Evolutionary conservation across 2,329 filamentous ascomycete species (phyloP), one percentile per base, ranked within the genome.

Genomic region (Paecilomyces niveus): DNA sequence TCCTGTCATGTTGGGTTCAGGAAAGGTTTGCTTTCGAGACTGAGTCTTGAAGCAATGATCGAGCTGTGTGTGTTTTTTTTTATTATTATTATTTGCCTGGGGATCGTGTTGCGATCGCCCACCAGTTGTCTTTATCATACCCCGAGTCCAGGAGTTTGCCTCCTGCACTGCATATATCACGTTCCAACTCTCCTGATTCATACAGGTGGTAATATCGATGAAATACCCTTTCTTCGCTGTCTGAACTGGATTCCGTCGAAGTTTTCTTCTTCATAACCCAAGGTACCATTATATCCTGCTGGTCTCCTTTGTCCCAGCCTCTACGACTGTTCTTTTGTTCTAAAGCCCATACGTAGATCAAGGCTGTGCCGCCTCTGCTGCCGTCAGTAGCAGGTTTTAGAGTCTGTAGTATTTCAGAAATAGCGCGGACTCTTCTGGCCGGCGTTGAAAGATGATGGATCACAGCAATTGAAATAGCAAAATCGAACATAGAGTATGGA

Each of bases 71-170:
- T 58, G 22, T 22, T 3, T 58, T 62, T 62, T 54, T 64, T 67
- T 59, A 18, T 45, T 8, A 45, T 67, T 59, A 18, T 45, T 8
- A 45, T 45, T n/a, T 45, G n/a, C 64, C 57, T 58, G 51, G 52
- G 15, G 57, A 50, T 58, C 74, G 70, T 61, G 74, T 72, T 58
- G 80, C 83, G 70, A 96, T 87, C 57, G 87, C 91, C 93, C 93
- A 99, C 94, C 94, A 97, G 76, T 99, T 99, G 71, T 97, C 94
- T 78, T 87, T 92, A 72, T 99, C 94, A 75, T 97, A 99, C 33
- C 94, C 94, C 60, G 85, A 85, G 64, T 90, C 87, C 24, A 94
- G 67, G 13, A 97, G 85, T 54, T 75, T 76, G 7, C 92, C 94
- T 18, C 92, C 92, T 21, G 88, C 92, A 15, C 82, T 81, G 55